Evolutionary conservation across 768 basidiomycete species (phyloP).

Genomic region (Neoboletus magnificus): DNA sequence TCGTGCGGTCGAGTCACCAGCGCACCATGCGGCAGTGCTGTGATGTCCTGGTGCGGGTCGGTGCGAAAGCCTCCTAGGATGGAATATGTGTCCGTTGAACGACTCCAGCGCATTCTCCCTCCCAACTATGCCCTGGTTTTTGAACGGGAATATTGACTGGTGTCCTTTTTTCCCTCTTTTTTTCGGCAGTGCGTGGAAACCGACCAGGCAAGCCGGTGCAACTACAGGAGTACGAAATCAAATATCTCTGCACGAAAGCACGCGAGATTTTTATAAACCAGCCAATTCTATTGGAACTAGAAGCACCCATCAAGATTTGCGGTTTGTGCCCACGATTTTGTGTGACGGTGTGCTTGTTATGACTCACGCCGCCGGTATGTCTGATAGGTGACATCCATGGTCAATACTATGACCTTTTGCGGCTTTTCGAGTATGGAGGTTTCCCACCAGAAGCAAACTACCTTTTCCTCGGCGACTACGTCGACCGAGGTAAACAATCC

Average conservation of each 20-base stretch:
- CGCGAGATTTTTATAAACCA: constrained; percentile 99
- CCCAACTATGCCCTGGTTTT: background rate
- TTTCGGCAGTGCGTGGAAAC: constrained; percentile 86
- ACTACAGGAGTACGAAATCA: constrained; percentile 98
- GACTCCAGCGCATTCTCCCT: background rate
- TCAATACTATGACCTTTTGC: constrained; percentile 97
- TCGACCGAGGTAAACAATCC: constrained; percentile 98
- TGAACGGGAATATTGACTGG: constrained; percentile 18
- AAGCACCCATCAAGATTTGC: constrained; percentile 99
- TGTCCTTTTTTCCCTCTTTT: constrained; percentile 11
- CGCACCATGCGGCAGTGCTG: constrained; percentile 19
- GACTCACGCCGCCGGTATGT: constrained; percentile 22
- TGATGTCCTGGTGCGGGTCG: background rate
- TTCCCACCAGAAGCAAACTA: constrained; percentile 99
- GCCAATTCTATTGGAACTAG: constrained; percentile 94
- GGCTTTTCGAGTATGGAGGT: constrained; percentile 98
- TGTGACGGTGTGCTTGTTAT: constrained; percentile 9
- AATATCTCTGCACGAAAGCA: constrained; percentile 97
- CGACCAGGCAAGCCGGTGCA: constrained; percentile 98
- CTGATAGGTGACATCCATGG: constrained; percentile 93
- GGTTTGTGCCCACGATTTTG: constrained; percentile 51
- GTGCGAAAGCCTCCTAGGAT: constrained; percentile 3
- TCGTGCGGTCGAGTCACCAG: background rate
- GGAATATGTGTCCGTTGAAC: constrained; percentile 1
- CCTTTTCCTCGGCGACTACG: constrained; percentile 99